Conservation (phyloP, 192 early-diverging fungal genomes). For the Coemansia sp. region DNA sequence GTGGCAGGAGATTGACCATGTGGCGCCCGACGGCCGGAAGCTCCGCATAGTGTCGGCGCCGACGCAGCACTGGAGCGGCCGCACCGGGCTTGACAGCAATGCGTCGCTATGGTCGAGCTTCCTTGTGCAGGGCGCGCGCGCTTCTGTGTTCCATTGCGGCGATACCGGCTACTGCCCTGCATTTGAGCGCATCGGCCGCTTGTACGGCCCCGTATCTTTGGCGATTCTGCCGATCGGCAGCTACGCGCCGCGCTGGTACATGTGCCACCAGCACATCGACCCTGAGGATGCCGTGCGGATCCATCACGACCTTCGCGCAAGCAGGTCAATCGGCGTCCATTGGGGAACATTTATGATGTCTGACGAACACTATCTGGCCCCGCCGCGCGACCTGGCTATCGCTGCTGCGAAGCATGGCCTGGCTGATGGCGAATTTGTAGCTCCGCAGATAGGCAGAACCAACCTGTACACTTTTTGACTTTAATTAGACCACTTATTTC, state of each 20-base stretch:
- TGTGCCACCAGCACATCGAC: conserved; percentile 74
- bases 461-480: conserved; percentile 13
- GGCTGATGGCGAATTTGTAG: conserved; percentile 22
- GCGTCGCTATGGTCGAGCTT: conserved; percentile 81
- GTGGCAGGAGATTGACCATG: conserved; percentile 61
- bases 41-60: conserved; percentile 36
- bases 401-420: conserved; percentile 43
- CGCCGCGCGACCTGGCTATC: conserved; percentile 60
- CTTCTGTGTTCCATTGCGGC: conserved; percentile 50
- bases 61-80: conserved; percentile 68
- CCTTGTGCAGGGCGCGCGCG: conserved; percentile 45
- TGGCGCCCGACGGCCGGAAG: neutral
- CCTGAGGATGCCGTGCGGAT: conserved; percentile 83
- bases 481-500: too few species aligned
- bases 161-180: conserved; percentile 91
- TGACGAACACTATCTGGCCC: conserved; percentile 70
- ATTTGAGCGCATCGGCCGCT: conserved; percentile 76
- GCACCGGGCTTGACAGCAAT: conserved; percentile 67
- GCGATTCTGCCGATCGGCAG: conserved; percentile 84
- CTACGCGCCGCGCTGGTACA: conserved; percentile 73
- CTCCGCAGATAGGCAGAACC: conserved; percentile 43
- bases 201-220: conserved; percentile 70
- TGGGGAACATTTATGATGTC: conserved; percentile 87
- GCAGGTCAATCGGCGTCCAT: conserved; percentile 74
- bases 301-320: conserved; percentile 70